Percentiles rank a stretch among this genome's conserved stretches.
Conservation (phyloP, 2,329 filamentous ascomycete species). For the Exophiala oligosperma region DNA sequence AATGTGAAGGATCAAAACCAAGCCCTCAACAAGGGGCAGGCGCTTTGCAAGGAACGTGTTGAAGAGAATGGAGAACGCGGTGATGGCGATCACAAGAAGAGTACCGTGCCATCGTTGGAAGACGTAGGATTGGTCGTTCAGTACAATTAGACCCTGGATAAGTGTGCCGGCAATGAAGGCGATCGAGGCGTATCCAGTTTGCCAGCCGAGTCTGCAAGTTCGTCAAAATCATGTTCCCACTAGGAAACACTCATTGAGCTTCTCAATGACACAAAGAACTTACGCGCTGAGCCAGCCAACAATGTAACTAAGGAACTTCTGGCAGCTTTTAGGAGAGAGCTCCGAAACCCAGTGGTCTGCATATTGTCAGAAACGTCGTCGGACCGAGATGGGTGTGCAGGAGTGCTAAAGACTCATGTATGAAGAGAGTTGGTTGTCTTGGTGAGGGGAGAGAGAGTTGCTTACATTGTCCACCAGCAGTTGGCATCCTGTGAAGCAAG, state of each 20-base stretch:
- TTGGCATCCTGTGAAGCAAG: constrained; percentile 33
- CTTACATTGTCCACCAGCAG: constrained; percentile 27
- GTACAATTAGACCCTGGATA: constrained; percentile 36
- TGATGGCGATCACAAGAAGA: constrained; percentile 32
- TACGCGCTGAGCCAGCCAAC: constrained; percentile 34
- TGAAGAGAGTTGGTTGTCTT: too few species aligned
- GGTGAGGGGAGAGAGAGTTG: too few species aligned
- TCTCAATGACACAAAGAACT: too few species aligned
- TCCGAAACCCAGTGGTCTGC: constrained; percentile 43
- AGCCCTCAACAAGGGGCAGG: constrained; percentile 35
- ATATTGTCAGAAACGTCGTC: constrained; percentile 2
- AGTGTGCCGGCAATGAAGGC: constrained; percentile 36
- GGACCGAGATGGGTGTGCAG: constrained; percentile 33
- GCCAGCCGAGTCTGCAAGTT: constrained; percentile 30
- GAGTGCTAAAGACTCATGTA: too few species aligned
- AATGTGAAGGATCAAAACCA: constrained; percentile 37
- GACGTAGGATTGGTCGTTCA: constrained; percentile 31
- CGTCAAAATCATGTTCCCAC: too few species aligned
- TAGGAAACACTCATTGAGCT: too few species aligned
- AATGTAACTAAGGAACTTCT: constrained; percentile 48
- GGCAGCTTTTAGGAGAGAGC: constrained; percentile 42
- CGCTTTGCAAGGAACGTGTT: constrained; percentile 33
- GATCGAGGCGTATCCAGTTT: constrained; percentile 33
- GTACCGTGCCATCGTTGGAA: constrained; percentile 35
- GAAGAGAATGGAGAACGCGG: constrained; percentile 31